phyloP scores from a whole-genome alignment of 129 eudicot genomes.

The Scalesia atractyloides region DNA sequence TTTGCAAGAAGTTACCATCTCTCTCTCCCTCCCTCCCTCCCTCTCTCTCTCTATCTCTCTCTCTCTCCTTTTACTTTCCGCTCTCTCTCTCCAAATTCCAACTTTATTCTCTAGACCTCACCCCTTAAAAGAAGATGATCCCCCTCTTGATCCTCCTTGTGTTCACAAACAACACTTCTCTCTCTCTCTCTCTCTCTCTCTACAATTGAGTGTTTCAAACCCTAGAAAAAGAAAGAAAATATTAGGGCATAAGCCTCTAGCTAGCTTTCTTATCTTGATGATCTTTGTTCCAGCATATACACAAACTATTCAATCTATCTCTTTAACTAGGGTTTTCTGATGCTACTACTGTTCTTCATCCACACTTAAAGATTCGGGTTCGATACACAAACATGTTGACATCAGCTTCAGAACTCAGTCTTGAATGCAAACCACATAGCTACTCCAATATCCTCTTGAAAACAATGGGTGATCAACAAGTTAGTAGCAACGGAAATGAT shows the following conservation, averaged over 20 bases:
- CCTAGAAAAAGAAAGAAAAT: slow-evolving; percentile 38
- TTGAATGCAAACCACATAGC: slow-evolving; percentile 79
- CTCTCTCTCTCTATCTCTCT: slow-evolving; percentile 30
- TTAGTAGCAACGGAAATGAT: slow-evolving; percentile 19
- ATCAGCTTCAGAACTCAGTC: slow-evolving; percentile 70
- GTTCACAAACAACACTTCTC: slow-evolving; percentile 62
- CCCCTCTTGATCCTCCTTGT: slow-evolving; percentile 79
- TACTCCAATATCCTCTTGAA: slow-evolving; percentile 63
- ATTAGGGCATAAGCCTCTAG: slow-evolving; percentile 22
- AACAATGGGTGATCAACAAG: slow-evolving; percentile 54
- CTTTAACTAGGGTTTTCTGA: slow-evolving; percentile 23
- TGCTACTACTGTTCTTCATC: slow-evolving; percentile 25
- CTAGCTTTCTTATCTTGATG: slow-evolving; percentile 38
- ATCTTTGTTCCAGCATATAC: slow-evolving; percentile 37
- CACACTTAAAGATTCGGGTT: slow-evolving; percentile 23
- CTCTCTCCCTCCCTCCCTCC: slow-evolving; percentile 38
- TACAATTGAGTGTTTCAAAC: slow-evolving; percentile 40
- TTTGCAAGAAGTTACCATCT: slow-evolving; percentile 81
- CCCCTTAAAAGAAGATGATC: slow-evolving; percentile 65
- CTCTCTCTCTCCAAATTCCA: slow-evolving; percentile 46
- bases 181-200: slow-evolving; percentile 35
- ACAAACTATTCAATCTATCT: slow-evolving; percentile 27
- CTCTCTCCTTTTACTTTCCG: slow-evolving; percentile 26
- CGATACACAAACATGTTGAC: slow-evolving; percentile 48
- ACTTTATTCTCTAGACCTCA: slow-evolving; percentile 76